phyloP scores from a whole-genome alignment of 495 filamentous ascomycete species.

The Tuber magnatum region DNA sequence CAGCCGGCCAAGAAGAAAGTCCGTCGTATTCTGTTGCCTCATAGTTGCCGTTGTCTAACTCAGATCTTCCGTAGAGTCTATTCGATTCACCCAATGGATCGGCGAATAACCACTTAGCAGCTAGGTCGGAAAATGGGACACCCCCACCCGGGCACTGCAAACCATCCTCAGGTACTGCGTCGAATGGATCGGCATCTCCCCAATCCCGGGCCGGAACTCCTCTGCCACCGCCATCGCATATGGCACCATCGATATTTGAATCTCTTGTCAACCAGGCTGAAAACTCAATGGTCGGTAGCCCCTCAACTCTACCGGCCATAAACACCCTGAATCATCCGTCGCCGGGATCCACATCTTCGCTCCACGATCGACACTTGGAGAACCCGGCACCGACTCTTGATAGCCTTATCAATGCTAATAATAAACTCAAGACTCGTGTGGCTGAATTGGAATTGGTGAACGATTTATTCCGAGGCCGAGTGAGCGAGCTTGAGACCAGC shows the following conservation, averaged over 20 bases:
- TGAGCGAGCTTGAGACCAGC: conserved; percentile 75
- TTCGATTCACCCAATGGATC: conserved; percentile 46
- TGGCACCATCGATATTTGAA: conserved; percentile 72
- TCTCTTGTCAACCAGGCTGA: conserved; percentile 43
- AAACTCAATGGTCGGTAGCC: conserved; percentile 57
- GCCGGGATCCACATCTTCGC: conserved; percentile 50
- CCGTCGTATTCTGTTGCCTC: conserved; percentile 27
- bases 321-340: conserved; percentile 39
- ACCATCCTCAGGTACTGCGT: conserved; percentile 63
- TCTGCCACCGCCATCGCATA: conserved; percentile 62
- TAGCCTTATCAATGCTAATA: conserved; percentile 66
- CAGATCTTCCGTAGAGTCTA: conserved; percentile 44
- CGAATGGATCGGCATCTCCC: conserved; percentile 75
- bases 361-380: conserved; percentile 68
- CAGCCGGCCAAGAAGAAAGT: conserved; percentile 87
- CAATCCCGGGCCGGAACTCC: conserved; percentile 83
- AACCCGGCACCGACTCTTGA: conserved; percentile 68
- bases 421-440: conserved; percentile 78
- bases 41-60: conserved; percentile 21
- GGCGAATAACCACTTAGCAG: conserved; percentile 44
- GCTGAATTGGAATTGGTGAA: conserved; percentile 94
- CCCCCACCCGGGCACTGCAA: conserved; percentile 49
- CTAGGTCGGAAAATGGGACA: conserved; percentile 54
- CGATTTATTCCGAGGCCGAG: conserved; percentile 80
- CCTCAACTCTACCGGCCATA: conserved; percentile 51